These are phyloP conservation scores for Candida michaelii DNA, from an alignment of 805 yeast species.

Conservation along the genomic window DNA sequence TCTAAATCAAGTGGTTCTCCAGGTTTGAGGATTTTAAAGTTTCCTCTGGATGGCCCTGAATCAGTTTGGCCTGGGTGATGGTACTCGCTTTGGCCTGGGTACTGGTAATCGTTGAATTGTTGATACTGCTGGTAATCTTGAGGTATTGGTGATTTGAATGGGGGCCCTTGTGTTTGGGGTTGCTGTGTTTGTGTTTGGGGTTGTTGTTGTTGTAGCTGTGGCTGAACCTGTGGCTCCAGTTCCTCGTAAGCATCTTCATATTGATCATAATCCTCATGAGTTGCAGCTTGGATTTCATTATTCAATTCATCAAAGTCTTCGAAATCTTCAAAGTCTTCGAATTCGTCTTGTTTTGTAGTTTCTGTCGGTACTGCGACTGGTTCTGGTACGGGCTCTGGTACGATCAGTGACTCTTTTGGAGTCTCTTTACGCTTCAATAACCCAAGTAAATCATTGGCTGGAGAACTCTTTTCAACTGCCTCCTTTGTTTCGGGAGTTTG, in stretches of 20 bases:
- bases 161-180: not conserved
- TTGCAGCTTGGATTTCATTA: slow-evolving; percentile 11
- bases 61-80: slow-evolving; percentile 2
- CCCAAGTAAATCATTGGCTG: slow-evolving; percentile 1
- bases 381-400: not conserved
- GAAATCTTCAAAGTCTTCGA: slow-evolving; percentile 33
- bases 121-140: not conserved
- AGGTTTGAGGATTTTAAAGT: slow-evolving; percentile 27
- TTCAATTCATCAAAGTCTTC: slow-evolving; percentile 31
- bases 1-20: slow-evolving; percentile 23
- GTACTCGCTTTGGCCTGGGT: not conserved
- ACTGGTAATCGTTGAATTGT: not conserved
- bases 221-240: not conserved
- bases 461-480: too few relatives aligned
- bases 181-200: too few relatives aligned
- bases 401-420: not conserved
- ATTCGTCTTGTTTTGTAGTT: slow-evolving; percentile 16
- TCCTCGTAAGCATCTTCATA: not conserved
- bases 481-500: too few relatives aligned
- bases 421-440: not conserved
- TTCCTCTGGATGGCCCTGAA: slow-evolving; percentile 15
- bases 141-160: not conserved
- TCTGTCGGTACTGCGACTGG: not conserved
- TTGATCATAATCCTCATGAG: slow-evolving; percentile 8
- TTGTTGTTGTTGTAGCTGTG: not conserved